Evolutionary conservation across 768 basidiomycete species (phyloP).

Genomic region (Imleria badia): DNA sequence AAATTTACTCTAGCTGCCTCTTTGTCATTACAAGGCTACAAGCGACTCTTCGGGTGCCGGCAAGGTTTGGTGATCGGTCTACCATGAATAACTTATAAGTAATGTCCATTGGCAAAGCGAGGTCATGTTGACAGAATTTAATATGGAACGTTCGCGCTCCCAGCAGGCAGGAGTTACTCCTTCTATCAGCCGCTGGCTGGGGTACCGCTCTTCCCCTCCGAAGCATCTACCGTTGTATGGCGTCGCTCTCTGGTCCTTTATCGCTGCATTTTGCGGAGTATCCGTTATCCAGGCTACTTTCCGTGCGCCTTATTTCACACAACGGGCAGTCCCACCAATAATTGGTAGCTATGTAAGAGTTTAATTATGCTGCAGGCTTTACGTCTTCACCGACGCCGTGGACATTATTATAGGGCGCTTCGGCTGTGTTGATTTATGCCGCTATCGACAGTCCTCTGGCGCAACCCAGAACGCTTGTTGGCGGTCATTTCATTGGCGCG

Average conservation of each 20-base stretch:
- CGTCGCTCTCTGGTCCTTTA: slow-evolving; percentile 44
- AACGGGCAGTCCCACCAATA: slow-evolving; percentile 38
- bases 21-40: not conserved
- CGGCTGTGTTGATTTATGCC: slow-evolving; percentile 55
- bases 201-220: slow-evolving; percentile 9
- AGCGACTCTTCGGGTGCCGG: too few species aligned
- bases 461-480: slow-evolving; percentile 51
- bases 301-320: slow-evolving; percentile 47
- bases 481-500: slow-evolving; percentile 42
- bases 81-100: not conserved
- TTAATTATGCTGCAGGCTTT: not conserved
- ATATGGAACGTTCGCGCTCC: not conserved
- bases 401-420: slow-evolving; percentile 45
- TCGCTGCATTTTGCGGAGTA: slow-evolving; percentile 51
- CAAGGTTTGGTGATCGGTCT: not conserved
- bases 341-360: slow-evolving; percentile 23
- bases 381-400: not conserved
- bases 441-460: slow-evolving; percentile 52
- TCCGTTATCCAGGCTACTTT: slow-evolving; percentile 51
- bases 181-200: slow-evolving; percentile 12
- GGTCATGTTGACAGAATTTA: not conserved
- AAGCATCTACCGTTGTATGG: slow-evolving; percentile 4
- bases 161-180: not conserved
- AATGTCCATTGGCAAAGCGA: too few species aligned
- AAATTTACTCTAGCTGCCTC: too few species aligned